Evolutionary conservation across 352 stramenopile genomes (phyloP), one percentile per base, ranked within the genome.

Genomic region (Discostella stelligera): DNA sequence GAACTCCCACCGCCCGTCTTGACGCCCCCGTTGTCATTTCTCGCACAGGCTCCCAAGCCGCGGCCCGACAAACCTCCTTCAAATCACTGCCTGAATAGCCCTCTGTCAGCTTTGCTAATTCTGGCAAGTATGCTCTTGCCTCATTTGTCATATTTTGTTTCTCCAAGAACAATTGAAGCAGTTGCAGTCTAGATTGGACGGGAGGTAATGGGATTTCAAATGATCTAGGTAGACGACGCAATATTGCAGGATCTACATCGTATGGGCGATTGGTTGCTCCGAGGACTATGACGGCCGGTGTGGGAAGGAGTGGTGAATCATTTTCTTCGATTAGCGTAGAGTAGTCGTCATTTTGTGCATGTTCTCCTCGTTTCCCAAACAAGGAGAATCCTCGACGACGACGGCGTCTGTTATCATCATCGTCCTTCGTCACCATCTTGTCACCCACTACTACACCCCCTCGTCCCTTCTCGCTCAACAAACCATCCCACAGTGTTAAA

Each of bases 401-500:
- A 30, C 53, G 1, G 2, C 53, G 27, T 30, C 18, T 67, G 11
- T 9, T 27, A 10, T 55, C 46, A 27, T 21, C 49, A 52, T 52
- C n/a, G 7, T 46, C 50, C 21, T 30, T 63, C 13, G 18, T 21
- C 23, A n/a, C 13, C 7, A 5, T 32, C 11, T 21, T 21, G 23
- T 25, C 49, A 55, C 50, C 66, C 69, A 20, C 25, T 44, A 23
- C 66, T 66, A 39, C 62, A 66, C 60, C 52, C 2, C 52, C 21
- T 37, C 58, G 66, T 54, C 65, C 72, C 30, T 30, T 48, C 30
- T 77, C 74, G 30, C 63, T 77, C 52, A 83, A 56, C n/a, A 99
- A 95, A 25, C 96, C 96, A 77, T 99, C 96, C 96, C 96, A 98
- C 9, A 98, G 87, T n/a, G 95, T 97, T 82, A 99, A 89, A 82